Base-by-base conservation (phyloP, 2,329 filamentous ascomycete species). In the Ceratocystis harringtonii region DNA sequence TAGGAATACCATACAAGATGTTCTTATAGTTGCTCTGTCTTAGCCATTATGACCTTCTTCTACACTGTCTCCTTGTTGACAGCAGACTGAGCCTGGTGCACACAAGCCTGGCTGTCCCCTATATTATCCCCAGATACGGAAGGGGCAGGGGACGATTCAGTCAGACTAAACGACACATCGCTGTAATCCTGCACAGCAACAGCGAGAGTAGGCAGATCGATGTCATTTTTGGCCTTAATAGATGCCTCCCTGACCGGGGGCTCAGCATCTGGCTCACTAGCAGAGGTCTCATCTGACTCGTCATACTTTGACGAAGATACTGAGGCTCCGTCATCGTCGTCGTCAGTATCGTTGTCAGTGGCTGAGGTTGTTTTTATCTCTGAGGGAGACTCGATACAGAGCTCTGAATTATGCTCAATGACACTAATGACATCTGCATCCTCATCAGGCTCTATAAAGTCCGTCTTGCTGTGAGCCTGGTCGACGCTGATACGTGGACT, bases 401-500 rank as follows among this genome's bases (percentile, higher is more conserved):
- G 55, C 55, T 32, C 25, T 15, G 55, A 2, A 30, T 58, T 58
- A 30, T 58, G 55, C 32, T 58, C 55, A 58, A 58, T 58, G 55
- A 58, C 55, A 25, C 55, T 58, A 8, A 58, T 36, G 17, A 58
- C 30, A n/a, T 58, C 50, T 41, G 55, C n/a, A 10, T 61, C 22
- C 44, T 63, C 55, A 22, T 58, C 60, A 25, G 64, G 62, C 7
- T 58, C 45, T 41, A 12, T 15, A 41, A 61, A 55, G 6, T 44
- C 60, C 12, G 63, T 12, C 19, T 48, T 48, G n/a, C 25, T 30
- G 19, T 50, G 48, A 32, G 1, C 15, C 5, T 50, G 36, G 5
- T 62, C 43, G n/a, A 75, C 71, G 45, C 75, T 77, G 60, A 68
- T 69, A 12, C 73, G 72, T 15, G 71, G 70, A 63, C 72, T 75